Base-by-base conservation (phyloP, 208 protist genomes). In the Tetramitus jugosus region DNA sequence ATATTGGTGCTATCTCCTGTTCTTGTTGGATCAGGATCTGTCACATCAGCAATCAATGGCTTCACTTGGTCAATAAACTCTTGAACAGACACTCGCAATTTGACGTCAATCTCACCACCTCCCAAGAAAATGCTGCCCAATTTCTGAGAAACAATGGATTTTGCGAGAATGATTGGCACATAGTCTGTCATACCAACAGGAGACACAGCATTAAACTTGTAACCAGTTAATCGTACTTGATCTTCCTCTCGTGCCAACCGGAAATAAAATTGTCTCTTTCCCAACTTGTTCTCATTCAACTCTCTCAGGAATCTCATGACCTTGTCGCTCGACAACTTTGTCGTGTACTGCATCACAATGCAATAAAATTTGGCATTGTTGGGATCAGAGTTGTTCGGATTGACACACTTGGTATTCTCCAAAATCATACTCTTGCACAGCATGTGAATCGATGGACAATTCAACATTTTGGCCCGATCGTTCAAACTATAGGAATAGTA, bases 351-450 rank as follows among this genome's bases (percentile, higher is more conserved):
- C 2, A 74, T 4, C 29, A 74, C 37, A 31, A 74, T 31, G 26
- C 40, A 74, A 53, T 74, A 74, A 35, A 26, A 53, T 74, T 74
- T 49, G 26, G n/a, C 14, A 53, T 74, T 74, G 1, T 84, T 79
- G 4, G 80, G 83, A 13, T 89, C 82, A 20, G 62, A 76, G 77
- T 88, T 93, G 78, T 92, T 89, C 6, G 14, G 64, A 33, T 86
- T 52, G 7, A 82, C 83, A 82, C 90, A 95, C 79, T 93, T 88
- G 26, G 92, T 93, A 83, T 96, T 96, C 79, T 94, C 90, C 72
- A 96, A 79, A 10, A 96, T 71, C 67, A 96, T 93, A 0, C 91
- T 92, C 78, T 96, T 96, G 85, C 92, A 96, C 26, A 96, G 77
- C 68, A 94, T 86, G 8, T 87, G 83, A 72, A 92, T 90, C 46